Conservation (phyloP, 2,329 filamentous ascomycete genomes). For the Orbilia oligospora region DNA sequence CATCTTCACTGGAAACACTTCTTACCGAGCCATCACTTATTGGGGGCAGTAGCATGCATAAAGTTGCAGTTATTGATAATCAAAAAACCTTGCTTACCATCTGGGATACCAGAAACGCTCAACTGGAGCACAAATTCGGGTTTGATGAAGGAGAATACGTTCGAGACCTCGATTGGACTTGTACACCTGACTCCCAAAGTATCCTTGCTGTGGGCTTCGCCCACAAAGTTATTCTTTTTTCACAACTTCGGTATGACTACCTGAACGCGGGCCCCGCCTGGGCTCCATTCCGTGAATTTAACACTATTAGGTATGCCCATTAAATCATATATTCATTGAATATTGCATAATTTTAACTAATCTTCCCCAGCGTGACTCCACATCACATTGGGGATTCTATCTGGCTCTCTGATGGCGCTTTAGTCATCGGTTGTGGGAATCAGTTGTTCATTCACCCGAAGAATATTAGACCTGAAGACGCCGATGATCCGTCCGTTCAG, state of each 20-base stretch:
- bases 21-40: slow-evolving; percentile 80
- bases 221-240: slow-evolving; percentile 84
- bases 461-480: slow-evolving; percentile 72
- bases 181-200: slow-evolving; percentile 87
- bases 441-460: slow-evolving; percentile 89
- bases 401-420: slow-evolving; percentile 86
- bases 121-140: slow-evolving; percentile 82
- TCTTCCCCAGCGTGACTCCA: slow-evolving; percentile 74
- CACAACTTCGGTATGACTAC: slow-evolving; percentile 92
- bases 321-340: neutral
- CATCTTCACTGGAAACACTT: slow-evolving; percentile 84
- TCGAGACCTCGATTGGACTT: slow-evolving; percentile 92
- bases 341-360: slow-evolving; percentile 8
- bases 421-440: slow-evolving; percentile 91
- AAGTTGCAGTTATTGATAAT: slow-evolving; percentile 84
- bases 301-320: slow-evolving; percentile 74
- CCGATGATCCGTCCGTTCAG: slow-evolving; percentile 55
- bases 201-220: slow-evolving; percentile 93
- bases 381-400: slow-evolving; percentile 94
- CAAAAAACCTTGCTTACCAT: slow-evolving; percentile 83
- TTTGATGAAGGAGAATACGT: slow-evolving; percentile 78
- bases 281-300: slow-evolving; percentile 86
- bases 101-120: slow-evolving; percentile 87
- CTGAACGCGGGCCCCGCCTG: slow-evolving; percentile 89
- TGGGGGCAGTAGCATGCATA: slow-evolving; percentile 87